Evolutionary conservation across 306 rosid species (phyloP), one percentile per base, ranked within the genome.

Genomic region (Pyrus pyrifolia): DNA sequence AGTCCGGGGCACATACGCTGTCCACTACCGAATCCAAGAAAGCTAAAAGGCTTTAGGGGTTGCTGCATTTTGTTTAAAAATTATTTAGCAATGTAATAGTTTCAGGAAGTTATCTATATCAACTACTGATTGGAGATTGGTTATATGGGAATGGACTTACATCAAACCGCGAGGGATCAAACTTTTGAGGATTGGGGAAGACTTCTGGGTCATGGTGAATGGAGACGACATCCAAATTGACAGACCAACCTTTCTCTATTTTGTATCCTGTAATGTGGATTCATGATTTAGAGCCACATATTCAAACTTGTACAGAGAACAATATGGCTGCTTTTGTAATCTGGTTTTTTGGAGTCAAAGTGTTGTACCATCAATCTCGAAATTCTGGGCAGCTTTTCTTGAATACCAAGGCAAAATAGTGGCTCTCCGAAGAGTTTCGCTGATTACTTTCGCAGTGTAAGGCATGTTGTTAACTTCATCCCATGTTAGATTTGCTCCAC

Each of bases 1-100:
- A 91, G 91, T 79, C 98, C 96, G 3, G 95, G 96, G 78, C 98
- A 93, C 98, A 93, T 93, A 40, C 96, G 89, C 27, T 92, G 98
- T 71, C 98, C 93, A 72, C 79, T 93, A 29, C 98, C 95, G 83
- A 93, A 93, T 80, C 96, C 96, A 46, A 93, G 93, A 87, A 81
- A 93, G 78, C 84, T 88, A 79, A 81, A 91, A 42, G 98, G 88
- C 85, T 68, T 93, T 27, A 93, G 69, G 8, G 77, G 83, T 72
- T 65, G 88, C 98, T 93, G 89, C 73, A 89, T 61, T 81, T 84
- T 30, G 46, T 14, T 49, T 5, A 64, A 66, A 18, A 59, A 12
- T 70, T 81, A 22, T 18, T 76, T 81, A 45, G 7, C 17, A 15
- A 5, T 38, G 62, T 6, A 29, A 31, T 21, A 33, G 67, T 23